These are phyloP conservation scores for Tremella mesenterica DNA, from an alignment of 768 basidiomycete species.

Conservation along the genomic window DNA sequence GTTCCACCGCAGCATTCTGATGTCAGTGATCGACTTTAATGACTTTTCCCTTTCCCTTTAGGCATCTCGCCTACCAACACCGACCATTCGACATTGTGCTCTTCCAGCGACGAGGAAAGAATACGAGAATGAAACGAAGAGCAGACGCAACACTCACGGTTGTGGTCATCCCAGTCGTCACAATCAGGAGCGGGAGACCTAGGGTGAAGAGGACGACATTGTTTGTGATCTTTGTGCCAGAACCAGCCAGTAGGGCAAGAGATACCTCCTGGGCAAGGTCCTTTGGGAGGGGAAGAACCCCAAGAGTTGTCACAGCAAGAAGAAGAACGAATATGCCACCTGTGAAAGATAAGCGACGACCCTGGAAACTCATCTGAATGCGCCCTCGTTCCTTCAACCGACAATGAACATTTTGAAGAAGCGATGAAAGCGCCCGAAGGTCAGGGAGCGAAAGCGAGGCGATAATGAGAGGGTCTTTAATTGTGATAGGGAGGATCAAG, in stretches of 20 bases:
- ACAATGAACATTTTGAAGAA: too few species aligned
- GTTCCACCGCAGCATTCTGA: conserved; percentile 18
- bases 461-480: neutral
- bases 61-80: too few species aligned
- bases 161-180: conserved; percentile 26
- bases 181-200: conserved; percentile 31
- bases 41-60: neutral
- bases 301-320: conserved; percentile 18
- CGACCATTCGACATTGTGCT: too few species aligned
- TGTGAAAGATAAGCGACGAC: conserved; percentile 5
- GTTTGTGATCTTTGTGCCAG: conserved; percentile 20
- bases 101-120: too few species aligned
- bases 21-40: neutral
- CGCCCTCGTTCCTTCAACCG: too few species aligned
- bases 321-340: conserved; percentile 29
- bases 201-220: conserved; percentile 19
- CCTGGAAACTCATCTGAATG: too few species aligned
- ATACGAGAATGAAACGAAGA: too few species aligned
- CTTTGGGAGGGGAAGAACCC: conserved; percentile 2
- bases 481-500: neutral
- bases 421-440: too few species aligned
- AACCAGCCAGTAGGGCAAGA: conserved; percentile 31
- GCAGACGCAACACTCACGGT: conserved; percentile 15
- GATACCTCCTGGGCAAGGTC: conserved; percentile 20
- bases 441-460: neutral